Percentiles rank a stretch among this genome's conserved stretches.
Conservation (phyloP, 208 protist genomes). For the Trypanosoma avium region DNA sequence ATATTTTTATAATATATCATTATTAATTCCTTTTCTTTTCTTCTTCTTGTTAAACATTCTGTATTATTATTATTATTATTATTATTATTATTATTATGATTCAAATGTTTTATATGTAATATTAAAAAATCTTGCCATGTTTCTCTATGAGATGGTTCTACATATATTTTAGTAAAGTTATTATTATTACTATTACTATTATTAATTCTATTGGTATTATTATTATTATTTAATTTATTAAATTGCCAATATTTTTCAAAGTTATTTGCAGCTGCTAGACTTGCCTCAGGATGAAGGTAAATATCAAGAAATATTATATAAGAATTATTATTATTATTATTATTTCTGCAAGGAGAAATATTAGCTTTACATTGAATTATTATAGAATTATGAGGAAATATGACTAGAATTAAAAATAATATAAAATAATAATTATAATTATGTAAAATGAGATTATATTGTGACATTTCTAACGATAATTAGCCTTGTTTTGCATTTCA, state of each 20-base stretch:
- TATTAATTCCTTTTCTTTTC: background rate
- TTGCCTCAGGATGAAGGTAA: conserved; percentile 6
- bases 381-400: too few relatives aligned
- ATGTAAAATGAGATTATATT: too few relatives aligned
- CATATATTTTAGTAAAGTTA: background rate
- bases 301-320: conserved; percentile 22
- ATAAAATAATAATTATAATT: too few relatives aligned
- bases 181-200: background rate
- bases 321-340: background rate
- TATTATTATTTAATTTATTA: background rate
- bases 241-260: background rate
- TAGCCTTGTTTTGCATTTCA: too few relatives aligned
- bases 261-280: background rate
- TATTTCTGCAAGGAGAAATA: too few relatives aligned
- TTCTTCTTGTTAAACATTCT: background rate
- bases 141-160: background rate
- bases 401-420: too few relatives aligned
- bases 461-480: too few relatives aligned
- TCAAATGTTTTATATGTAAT: too few relatives aligned
- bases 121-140: conserved; percentile 24
- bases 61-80: too few relatives aligned
- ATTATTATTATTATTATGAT: too few relatives aligned
- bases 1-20: background rate
- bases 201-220: background rate
- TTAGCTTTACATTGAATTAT: too few relatives aligned